Evolutionary conservation across 495 filamentous ascomycete genomes (phyloP), one percentile per base, ranked within the genome.

Genomic region (Cairneyella variabilis): DNA sequence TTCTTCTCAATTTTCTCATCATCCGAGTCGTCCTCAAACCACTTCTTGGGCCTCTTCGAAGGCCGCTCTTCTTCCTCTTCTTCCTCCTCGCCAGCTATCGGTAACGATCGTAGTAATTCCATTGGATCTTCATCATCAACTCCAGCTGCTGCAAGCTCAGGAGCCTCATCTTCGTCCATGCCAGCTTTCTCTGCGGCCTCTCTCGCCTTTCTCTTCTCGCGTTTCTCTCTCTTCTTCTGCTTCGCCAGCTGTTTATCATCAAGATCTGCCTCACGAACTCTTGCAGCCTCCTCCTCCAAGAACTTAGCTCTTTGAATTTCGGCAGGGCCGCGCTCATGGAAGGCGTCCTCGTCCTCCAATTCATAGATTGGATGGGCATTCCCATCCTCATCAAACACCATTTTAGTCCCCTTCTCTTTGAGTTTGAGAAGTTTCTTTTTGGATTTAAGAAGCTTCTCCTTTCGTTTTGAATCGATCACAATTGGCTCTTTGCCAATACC

Each of bases 371-470:
- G 79, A 67, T 92, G 91, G 1, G 90, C 74, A 44, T 80, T 80
- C 53, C 92, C 93, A 8, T 97, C 90, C 51, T 96, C 91, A 70
- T 99, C 95, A 66, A 89, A 99, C 39, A 96, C 73, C 5, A 97
- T 70, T 60, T 89, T 95, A 40, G 76, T 84, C 34, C 88, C 88
- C 66, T 86, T 86, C 61, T 86, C 85, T 69, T 91, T 95, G 68
- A 86, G 83, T 65, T 96, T 93, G 54, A 85, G 77, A 21, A 96
- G 75, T 69, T 92, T 89, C 76, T 96, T 96, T 76, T 97, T 97
- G 22, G 89, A 95, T 51, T 85, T 88, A 60, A 97, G 80, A 23
- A 96, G 79, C 69, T 96, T 96, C 71, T 95, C 91, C 61, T 86
- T 84, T 17, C 93, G 89, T 66, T 96, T 91, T 10, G 89, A 95